A percentile compares a stretch with the other conserved stretches of the same genome.
phyloP scores from a whole-genome alignment of 805 yeast species.

The Candida nanaspora region DNA sequence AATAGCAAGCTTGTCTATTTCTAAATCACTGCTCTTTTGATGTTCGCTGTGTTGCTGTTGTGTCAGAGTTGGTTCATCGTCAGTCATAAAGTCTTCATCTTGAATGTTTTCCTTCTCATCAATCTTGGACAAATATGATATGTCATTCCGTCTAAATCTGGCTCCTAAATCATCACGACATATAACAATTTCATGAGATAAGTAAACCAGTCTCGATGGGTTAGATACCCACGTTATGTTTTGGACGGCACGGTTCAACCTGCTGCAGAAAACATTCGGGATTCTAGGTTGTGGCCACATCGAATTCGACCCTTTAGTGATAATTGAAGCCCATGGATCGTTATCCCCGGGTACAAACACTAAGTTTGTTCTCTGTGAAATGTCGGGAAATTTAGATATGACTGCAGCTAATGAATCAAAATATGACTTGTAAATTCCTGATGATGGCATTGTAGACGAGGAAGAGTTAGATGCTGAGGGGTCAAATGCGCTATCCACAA shows the following conservation, averaged over 20 bases:
- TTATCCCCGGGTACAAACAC: constrained; percentile 82
- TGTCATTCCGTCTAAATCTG: constrained; percentile 63
- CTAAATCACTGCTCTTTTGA: neutral
- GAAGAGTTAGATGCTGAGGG: constrained; percentile 45
- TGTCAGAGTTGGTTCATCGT: constrained; percentile 11
- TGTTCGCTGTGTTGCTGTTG: constrained; percentile 6
- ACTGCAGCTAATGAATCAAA: constrained; percentile 72
- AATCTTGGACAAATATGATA: constrained; percentile 38
- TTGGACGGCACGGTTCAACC: constrained; percentile 53
- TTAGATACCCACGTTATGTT: constrained; percentile 57
- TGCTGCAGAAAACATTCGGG: constrained; percentile 63
- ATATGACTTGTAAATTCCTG: constrained; percentile 51
- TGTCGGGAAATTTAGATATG: constrained; percentile 48
- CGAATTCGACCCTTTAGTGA: constrained; percentile 51
- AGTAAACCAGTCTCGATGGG: constrained; percentile 70
- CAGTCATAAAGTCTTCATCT: constrained; percentile 19
- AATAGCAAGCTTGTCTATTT: constrained; percentile 15
- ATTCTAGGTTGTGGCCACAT: constrained; percentile 69
- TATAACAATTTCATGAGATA: constrained; percentile 77
- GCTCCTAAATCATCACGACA: constrained; percentile 67
- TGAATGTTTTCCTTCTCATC: constrained; percentile 9
- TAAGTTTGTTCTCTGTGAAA: constrained; percentile 48
- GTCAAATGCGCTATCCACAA: constrained; percentile 57
- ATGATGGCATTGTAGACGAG: constrained; percentile 38
- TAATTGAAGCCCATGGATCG: constrained; percentile 87